Evolutionary conservation across 305 asterid genomes (phyloP).

Genomic region (Fraxinus baroniana): DNA sequence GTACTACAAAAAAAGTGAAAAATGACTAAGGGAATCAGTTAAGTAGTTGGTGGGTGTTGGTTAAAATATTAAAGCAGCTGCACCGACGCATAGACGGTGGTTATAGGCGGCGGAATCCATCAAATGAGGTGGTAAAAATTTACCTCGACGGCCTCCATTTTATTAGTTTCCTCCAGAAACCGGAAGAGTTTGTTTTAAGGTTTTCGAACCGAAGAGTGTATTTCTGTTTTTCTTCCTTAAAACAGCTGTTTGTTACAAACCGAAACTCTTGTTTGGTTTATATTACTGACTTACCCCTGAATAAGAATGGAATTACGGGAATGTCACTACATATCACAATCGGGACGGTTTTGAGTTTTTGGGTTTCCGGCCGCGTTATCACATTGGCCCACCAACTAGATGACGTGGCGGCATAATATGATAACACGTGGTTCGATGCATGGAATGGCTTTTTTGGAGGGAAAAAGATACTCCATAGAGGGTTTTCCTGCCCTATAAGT

Average conservation of each 20-base stretch:
- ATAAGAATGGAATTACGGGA: background rate
- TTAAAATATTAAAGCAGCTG: background rate
- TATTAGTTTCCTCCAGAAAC: background rate
- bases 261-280: background rate
- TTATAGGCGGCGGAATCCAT: background rate
- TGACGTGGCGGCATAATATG: constrained; percentile 25
- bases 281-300: background rate
- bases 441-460: constrained; percentile 22
- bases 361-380: constrained; percentile 27
- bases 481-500: background rate
- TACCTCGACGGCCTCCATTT: constrained; percentile 13
- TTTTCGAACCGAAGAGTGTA: background rate
- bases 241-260: constrained; percentile 14
- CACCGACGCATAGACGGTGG: background rate
- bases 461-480: constrained; percentile 1
- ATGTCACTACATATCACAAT: constrained; percentile 3
- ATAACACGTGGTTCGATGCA: constrained; percentile 26
- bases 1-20: background rate
- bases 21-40: background rate
- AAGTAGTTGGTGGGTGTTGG: background rate
- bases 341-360: constrained; percentile 18
- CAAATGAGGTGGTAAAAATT: background rate
- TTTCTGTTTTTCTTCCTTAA: background rate
- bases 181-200: background rate
- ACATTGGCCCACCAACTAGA: background rate